Conservation (phyloP, 2,329 filamentous ascomycete genomes). For the Diaporthe velutina region DNA sequence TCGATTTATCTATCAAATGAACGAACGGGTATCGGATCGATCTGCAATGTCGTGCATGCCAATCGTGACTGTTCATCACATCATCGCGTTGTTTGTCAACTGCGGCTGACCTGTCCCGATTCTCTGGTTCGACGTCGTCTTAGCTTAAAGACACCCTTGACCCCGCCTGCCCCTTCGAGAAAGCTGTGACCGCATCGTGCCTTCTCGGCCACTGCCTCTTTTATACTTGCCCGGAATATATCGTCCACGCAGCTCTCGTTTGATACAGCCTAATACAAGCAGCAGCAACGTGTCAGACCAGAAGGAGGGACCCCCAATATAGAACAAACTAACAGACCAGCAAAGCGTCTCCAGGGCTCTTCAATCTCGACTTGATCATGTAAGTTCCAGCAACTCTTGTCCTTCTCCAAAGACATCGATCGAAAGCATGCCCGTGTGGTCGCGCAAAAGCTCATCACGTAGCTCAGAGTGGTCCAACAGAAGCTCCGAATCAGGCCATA, state of each 20-base stretch:
- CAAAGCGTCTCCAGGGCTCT: not conserved
- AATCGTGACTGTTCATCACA: not conserved
- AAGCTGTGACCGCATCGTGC: slow-evolving; percentile 7
- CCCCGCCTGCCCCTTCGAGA: slow-evolving; percentile 7
- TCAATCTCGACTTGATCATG: slow-evolving; percentile 39
- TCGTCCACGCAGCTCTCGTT: not conserved
- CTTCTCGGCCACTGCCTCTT: not conserved
- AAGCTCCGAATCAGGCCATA: slow-evolving; percentile 31
- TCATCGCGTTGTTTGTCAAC: not conserved
- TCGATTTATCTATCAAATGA: not conserved
- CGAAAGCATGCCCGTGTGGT: slow-evolving; percentile 35
- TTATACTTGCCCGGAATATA: too few species aligned
- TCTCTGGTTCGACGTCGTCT: not conserved
- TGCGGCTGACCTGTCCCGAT: slow-evolving; percentile 10
- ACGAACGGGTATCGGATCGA: not conserved
- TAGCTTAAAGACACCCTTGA: not conserved
- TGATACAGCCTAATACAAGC: not conserved
- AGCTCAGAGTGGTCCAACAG: slow-evolving; percentile 38
- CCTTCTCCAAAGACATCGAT: not conserved
- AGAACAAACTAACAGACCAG: slow-evolving; percentile 35
- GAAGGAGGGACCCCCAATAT: not conserved
- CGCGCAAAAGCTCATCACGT: slow-evolving; percentile 39
- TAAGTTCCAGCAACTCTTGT: slow-evolving; percentile 38
- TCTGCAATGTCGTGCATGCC: not conserved
- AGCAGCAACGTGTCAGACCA: not conserved